Base-by-base conservation (phyloP, 805 yeast species). In the Starmera pachycereana region DNA sequence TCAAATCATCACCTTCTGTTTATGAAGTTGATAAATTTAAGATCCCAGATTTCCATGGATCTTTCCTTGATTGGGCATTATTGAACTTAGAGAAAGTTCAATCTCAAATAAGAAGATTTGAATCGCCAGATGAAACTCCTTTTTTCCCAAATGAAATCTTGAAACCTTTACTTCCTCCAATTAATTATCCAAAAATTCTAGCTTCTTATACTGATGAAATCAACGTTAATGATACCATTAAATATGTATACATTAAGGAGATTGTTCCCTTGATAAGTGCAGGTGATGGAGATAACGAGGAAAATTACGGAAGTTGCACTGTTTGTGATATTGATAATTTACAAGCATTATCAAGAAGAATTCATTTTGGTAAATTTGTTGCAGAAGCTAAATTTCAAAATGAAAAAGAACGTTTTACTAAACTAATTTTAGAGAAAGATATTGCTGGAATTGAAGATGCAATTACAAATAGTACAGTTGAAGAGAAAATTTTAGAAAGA, bases 351-450 rank as follows among this genome's bases (percentile, higher is more conserved):
- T 83, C 95, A 8, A 71, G 98, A 53, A 73, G 98, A 57, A 86
- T 92, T 50, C 98, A 92, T 62, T 92, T 90, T 63, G 98, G 98
- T 37, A 85, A 84, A 62, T 92, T 90, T 68, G 98, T 92, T 9
- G 98, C 98, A 6, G 98, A 92, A 59, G 83, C 96, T 35, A 92
- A 92, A 62, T 92, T 77, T 60, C 78, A 71, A 51, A 64, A 68
- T 25, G 92, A 89, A 44, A 70, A 66, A 30, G 84, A 74, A 37
- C 60, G 58, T 38, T 87, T 79, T 65, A 75, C 74, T 2, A 63
- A 70, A 49, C 62, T 88, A 50, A 92, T 92, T 49, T 57, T 65
- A 45, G 74, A 69, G 0, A 71, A 66, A 41, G 95, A 92, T 56
- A 62, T 74, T 7, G 64, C 66, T 11, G 95, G 90, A 0, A 81